These are phyloP conservation scores for Parastagonospora avenae DNA, from an alignment of 2,329 filamentous ascomycete species.

Conservation along the genomic window DNA sequence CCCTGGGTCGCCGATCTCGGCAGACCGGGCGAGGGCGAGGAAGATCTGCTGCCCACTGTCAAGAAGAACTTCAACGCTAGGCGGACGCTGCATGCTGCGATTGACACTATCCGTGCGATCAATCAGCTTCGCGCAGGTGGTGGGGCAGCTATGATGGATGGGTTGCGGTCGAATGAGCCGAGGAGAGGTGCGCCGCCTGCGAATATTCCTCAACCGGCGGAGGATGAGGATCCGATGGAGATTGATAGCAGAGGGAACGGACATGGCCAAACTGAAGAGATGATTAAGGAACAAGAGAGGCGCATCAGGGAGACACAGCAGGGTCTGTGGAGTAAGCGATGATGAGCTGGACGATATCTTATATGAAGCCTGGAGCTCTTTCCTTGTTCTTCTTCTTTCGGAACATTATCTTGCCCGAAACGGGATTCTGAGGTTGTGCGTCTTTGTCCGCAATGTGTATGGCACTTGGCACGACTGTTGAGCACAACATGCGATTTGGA, in stretches of 20 bases:
- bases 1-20: slow-evolving; percentile 67
- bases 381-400: not conserved
- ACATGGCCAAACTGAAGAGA: slow-evolving; percentile 65
- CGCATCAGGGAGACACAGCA: slow-evolving; percentile 63
- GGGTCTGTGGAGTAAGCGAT: slow-evolving; percentile 58
- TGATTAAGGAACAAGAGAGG: slow-evolving; percentile 65
- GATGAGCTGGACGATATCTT: not conserved
- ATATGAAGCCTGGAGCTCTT: no score
- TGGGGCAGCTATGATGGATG: slow-evolving; percentile 65
- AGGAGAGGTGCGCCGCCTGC: slow-evolving; percentile 38
- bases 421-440: no score
- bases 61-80: slow-evolving; percentile 75
- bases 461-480: no score
- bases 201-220: slow-evolving; percentile 43
- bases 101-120: slow-evolving; percentile 70
- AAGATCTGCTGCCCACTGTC: slow-evolving; percentile 66
- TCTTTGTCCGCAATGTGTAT: no score
- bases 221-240: slow-evolving; percentile 53
- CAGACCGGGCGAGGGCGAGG: slow-evolving; percentile 48
- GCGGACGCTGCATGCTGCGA: slow-evolving; percentile 68
- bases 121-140: slow-evolving; percentile 69
- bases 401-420: not conserved
- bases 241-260: slow-evolving; percentile 61
- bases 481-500: no score
- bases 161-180: slow-evolving; percentile 62